Evolutionary conservation across 139 green algal genomes (phyloP).

Genomic region (Eudorina sp.): DNA sequence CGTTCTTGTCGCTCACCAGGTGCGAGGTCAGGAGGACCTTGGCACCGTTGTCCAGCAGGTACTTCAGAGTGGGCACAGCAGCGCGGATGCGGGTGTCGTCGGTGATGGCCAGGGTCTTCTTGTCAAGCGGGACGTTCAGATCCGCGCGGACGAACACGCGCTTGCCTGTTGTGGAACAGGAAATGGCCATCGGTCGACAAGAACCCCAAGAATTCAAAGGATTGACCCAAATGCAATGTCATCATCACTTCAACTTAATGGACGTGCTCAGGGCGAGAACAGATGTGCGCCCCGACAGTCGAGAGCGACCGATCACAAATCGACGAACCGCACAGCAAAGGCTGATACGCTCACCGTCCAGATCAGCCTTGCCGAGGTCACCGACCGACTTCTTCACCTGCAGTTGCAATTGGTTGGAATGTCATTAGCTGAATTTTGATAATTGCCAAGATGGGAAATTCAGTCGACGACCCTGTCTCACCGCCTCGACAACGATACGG

Average conservation of each 20-base stretch:
- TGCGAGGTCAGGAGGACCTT: slow-evolving; percentile 98
- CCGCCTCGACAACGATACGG: slow-evolving; percentile 55
- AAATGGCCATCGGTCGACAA: too few species aligned
- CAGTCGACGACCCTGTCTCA: not conserved
- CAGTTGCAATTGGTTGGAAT: not conserved
- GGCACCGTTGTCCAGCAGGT: slow-evolving; percentile 96
- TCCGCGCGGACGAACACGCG: slow-evolving; percentile 77
- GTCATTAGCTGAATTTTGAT: not conserved
- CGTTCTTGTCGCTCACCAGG: slow-evolving; percentile 89
- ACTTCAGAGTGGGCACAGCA: slow-evolving; percentile 96
- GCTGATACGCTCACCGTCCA: slow-evolving; percentile 90
- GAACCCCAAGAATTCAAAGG: too few species aligned
- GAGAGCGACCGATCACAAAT: not conserved
- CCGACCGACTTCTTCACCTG: slow-evolving; percentile 90
- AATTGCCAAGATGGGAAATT: not conserved
- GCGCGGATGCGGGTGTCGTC: slow-evolving; percentile 98
- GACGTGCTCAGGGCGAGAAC: too few species aligned
- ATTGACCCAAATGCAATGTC: too few species aligned
- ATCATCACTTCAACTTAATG: too few species aligned
- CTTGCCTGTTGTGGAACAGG: too few species aligned
- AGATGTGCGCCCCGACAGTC: too few species aligned
- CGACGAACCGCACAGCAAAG: not conserved
- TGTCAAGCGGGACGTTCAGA: slow-evolving; percentile 99
- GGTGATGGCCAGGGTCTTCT: slow-evolving; percentile 88
- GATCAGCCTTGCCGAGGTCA: slow-evolving; percentile 92